Percentiles rank a stretch among this genome's conserved stretches.
These are phyloP conservation scores for Colletotrichum sp. DNA, from an alignment of 2,329 filamentous ascomycete species.

Conservation along the genomic window DNA sequence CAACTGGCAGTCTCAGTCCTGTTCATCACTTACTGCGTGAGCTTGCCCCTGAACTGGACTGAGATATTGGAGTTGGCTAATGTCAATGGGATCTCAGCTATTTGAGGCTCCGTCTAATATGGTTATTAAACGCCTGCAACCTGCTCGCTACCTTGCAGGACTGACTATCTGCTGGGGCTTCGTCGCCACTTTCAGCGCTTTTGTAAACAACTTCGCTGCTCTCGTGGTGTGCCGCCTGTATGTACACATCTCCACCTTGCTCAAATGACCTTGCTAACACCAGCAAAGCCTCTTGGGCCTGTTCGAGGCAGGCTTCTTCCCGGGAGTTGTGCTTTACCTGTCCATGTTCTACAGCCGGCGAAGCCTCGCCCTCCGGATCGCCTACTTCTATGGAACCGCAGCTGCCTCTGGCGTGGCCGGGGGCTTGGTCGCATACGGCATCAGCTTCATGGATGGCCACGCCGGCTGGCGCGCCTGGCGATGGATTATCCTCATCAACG, in stretches of 20 bases:
- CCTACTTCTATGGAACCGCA: constrained; percentile 66
- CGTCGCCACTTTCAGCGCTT: constrained; percentile 60
- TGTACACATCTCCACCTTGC: background rate
- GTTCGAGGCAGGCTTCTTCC: constrained; percentile 66
- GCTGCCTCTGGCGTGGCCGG: constrained; percentile 69
- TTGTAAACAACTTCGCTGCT: constrained; percentile 59
- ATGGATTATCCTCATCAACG: constrained; percentile 68
- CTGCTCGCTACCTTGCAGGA: constrained; percentile 47
- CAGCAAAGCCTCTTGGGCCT: constrained; percentile 50
- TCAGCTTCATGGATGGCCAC: constrained; percentile 67
- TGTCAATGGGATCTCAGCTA: constrained; percentile 24
- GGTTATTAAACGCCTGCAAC: constrained; percentile 40
- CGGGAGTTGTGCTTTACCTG: constrained; percentile 62
- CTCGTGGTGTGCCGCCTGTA: constrained; percentile 60
- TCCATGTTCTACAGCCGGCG: constrained; percentile 69
- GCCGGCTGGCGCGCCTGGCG: constrained; percentile 66
- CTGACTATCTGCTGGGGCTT: constrained; percentile 50
- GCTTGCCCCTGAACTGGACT: constrained; percentile 1
- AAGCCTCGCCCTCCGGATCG: constrained; percentile 66
- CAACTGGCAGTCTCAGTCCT: constrained; percentile 56
- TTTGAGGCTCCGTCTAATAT: constrained; percentile 46
- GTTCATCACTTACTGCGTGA: constrained; percentile 46
- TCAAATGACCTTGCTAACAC: background rate
- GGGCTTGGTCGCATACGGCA: constrained; percentile 68
- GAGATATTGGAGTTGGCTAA: background rate